phyloP scores from a whole-genome alignment of 2,329 filamentous ascomycete species.

The Colletotrichum tropicale region DNA sequence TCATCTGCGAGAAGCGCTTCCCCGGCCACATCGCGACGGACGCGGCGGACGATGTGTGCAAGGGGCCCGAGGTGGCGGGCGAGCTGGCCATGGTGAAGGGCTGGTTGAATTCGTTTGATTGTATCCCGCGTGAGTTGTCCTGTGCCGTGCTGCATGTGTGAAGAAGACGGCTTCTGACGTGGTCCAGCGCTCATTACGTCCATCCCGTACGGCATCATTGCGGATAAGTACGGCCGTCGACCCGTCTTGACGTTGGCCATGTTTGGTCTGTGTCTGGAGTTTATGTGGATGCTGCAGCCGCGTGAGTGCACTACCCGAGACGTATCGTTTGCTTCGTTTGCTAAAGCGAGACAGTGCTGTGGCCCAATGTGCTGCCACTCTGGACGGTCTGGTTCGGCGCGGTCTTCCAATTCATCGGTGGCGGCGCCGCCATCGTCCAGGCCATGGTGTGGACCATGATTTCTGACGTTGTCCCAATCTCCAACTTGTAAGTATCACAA shows the following conservation, averaged over 20 bases:
- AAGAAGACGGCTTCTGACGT: not conserved
- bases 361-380: conserved; percentile 41
- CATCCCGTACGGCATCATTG: conserved; percentile 51
- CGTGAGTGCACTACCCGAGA: conserved; percentile 27
- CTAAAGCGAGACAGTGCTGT: conserved; percentile 34
- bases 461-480: conserved; percentile 45
- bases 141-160: no score
- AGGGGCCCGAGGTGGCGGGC: conserved; percentile 52
- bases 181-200: conserved; percentile 42
- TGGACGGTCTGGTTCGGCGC: conserved; percentile 40
- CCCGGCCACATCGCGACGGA: conserved; percentile 38
- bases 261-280: conserved; percentile 32
- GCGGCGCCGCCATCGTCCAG: conserved; percentile 38
- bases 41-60: conserved; percentile 50
- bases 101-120: conserved; percentile 48
- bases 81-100: conserved; percentile 56
- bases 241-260: conserved; percentile 43
- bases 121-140: conserved; percentile 45
- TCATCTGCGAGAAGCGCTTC: conserved; percentile 56
- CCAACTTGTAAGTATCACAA: conserved; percentile 20
- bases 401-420: conserved; percentile 43
- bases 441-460: conserved; percentile 52
- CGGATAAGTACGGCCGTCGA: conserved; percentile 50
- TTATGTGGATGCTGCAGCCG: conserved; percentile 32
- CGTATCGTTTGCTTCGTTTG: conserved; percentile 9